Conservation (phyloP, 495 filamentous ascomycete species). For the Polyplosphaeria fusca region DNA sequence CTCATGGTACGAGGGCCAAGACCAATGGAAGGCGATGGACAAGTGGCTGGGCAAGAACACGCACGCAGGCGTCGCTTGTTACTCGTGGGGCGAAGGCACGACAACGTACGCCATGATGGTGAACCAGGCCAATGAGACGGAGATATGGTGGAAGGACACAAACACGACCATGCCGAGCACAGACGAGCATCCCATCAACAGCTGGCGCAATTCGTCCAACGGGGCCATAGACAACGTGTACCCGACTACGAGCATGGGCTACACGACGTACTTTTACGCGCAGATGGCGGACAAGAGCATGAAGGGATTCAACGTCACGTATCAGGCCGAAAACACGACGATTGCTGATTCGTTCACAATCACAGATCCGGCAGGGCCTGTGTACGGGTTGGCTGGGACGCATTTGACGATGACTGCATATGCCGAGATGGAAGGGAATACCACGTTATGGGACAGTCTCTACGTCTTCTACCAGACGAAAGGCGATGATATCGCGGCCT, state of each 20-base stretch:
- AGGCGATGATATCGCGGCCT: slow-evolving; percentile 31
- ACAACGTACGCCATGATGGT: slow-evolving; percentile 33
- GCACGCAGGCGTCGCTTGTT: slow-evolving; percentile 41
- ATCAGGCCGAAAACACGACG: slow-evolving; percentile 30
- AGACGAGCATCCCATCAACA: slow-evolving; percentile 28
- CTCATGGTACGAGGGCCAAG: slow-evolving; percentile 36
- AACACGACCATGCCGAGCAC: slow-evolving; percentile 29
- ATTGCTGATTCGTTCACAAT: slow-evolving; percentile 29
- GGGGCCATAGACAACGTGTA: slow-evolving; percentile 21
- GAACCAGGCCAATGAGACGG: slow-evolving; percentile 18
- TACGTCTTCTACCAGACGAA: slow-evolving; percentile 33
- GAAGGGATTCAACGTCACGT: slow-evolving; percentile 32
- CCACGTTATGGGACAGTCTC: slow-evolving; percentile 21
- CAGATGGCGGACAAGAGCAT: slow-evolving; percentile 26
- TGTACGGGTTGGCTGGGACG: slow-evolving; percentile 30
- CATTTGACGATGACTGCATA: slow-evolving; percentile 31
- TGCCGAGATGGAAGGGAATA: slow-evolving; percentile 1
- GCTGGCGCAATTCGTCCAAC: slow-evolving; percentile 22
- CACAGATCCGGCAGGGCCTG: slow-evolving; percentile 1
- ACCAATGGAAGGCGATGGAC: slow-evolving; percentile 31
- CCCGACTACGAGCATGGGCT: slow-evolving; percentile 29
- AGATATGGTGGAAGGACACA: slow-evolving; percentile 35
- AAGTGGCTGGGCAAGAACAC: slow-evolving; percentile 34
- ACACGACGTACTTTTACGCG: slow-evolving; percentile 35
- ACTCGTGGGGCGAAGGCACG: slow-evolving; percentile 28